Percentiles rank a stretch among this genome's conserved stretches.
phyloP scores from a whole-genome alignment of 106 monocot species.

The Dendrobium nobile region DNA sequence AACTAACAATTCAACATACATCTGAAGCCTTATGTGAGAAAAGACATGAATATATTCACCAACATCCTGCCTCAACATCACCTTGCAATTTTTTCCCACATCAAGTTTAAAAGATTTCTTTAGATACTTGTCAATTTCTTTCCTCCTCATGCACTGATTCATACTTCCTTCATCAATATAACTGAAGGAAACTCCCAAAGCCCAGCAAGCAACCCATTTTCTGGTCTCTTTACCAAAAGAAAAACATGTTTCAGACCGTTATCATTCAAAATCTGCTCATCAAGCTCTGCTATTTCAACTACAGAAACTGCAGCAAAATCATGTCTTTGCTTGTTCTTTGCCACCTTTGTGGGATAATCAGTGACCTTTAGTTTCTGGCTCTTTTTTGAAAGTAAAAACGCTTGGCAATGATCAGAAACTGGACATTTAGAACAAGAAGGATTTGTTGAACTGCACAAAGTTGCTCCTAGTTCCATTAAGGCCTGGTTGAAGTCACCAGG shows the following conservation, averaged over 20 bases:
- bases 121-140: conserved; percentile 54
- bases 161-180: conserved; percentile 39
- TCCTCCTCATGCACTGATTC: conserved; percentile 45
- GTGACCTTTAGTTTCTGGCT: conserved; percentile 38
- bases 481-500: conserved; percentile 98
- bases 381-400: conserved; percentile 47
- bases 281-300: conserved; percentile 44
- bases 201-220: conserved; percentile 87
- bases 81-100: conserved; percentile 24
- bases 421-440: conserved; percentile 79
- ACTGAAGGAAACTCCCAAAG: conserved; percentile 95
- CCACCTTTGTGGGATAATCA: conserved; percentile 75
- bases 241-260: conserved; percentile 23
- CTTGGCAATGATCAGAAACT: conserved; percentile 62
- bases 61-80: conserved; percentile 55
- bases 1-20: conserved; percentile 77
- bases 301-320: conserved; percentile 91
- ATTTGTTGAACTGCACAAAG: conserved; percentile 52
- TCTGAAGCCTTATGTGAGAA: conserved; percentile 80
- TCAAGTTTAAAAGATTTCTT: conserved; percentile 41
- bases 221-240: conserved; percentile 81
- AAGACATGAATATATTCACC: conserved; percentile 84
- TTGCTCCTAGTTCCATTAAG: conserved; percentile 94
- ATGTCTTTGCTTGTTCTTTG: conserved; percentile 58
- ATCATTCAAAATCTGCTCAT: conserved; percentile 9